Conservation (phyloP, 768 basidiomycete species). For the Daedaleopsis sinensis region DNA sequence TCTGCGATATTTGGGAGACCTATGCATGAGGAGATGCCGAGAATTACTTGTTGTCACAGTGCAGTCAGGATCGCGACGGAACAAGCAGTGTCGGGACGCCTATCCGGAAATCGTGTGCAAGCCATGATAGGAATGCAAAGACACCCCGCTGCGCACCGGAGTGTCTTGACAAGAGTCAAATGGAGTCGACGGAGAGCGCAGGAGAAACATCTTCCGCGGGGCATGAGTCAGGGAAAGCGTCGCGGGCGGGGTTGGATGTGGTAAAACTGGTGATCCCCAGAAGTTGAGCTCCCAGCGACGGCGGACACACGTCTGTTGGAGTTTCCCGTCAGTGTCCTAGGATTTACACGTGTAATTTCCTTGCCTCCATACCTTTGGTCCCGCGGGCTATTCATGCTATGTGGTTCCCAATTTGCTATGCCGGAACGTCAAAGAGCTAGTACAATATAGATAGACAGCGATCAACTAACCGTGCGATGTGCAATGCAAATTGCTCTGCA, state of each 20-base stretch:
- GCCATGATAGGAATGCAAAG: conserved; percentile 10
- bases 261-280: conserved; percentile 4
- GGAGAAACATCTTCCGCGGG: not conserved
- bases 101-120: conserved; percentile 15
- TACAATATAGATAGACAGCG: not conserved
- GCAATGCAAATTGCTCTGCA: not conserved
- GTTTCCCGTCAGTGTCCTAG: conserved; percentile 4
- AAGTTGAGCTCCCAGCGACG: conserved; percentile 4
- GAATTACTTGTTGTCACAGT: not conserved
- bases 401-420: conserved; percentile 3
- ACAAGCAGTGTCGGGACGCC: conserved; percentile 5
- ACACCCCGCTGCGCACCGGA: conserved; percentile 10
- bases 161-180: conserved; percentile 7
- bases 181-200: not conserved
- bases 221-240: conserved; percentile 11
- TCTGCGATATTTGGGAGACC: conserved; percentile 15
- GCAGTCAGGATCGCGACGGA: not conserved
- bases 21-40: conserved; percentile 4
- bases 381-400: not conserved
- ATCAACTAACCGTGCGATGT: not conserved
- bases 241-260: conserved; percentile 6
- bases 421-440: not conserved
- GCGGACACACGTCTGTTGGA: not conserved
- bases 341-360: not conserved
- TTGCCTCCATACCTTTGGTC: not conserved